Conservation (phyloP, 2,329 filamentous ascomycete genomes). For the Claviceps fusiformis region DNA sequence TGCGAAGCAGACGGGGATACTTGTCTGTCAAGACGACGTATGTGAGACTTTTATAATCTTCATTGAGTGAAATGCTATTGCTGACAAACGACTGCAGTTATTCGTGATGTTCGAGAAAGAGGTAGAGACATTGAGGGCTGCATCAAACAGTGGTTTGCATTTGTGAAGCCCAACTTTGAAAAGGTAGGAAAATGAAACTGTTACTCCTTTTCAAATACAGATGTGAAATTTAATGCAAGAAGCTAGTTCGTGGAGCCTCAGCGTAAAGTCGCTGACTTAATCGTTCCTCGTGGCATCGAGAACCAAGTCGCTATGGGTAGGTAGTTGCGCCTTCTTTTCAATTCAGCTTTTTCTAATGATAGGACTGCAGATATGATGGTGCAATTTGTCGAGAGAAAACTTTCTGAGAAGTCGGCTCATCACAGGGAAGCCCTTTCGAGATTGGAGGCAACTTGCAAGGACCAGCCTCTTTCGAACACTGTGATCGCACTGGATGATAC, state of each 20-base stretch:
- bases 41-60: slow-evolving; percentile 17
- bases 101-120: slow-evolving; percentile 79
- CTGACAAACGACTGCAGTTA: slow-evolving; percentile 35
- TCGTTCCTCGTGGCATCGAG: slow-evolving; percentile 87
- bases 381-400: slow-evolving; percentile 78
- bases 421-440: slow-evolving; percentile 69
- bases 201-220: not conserved
- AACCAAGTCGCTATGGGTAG: slow-evolving; percentile 80
- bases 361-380: slow-evolving; percentile 63
- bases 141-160: slow-evolving; percentile 95
- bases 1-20: slow-evolving; percentile 93
- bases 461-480: slow-evolving; percentile 59
- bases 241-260: slow-evolving; percentile 74
- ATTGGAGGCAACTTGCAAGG: slow-evolving; percentile 58
- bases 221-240: not conserved
- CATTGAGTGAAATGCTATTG: not conserved
- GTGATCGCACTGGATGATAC: slow-evolving; percentile 65
- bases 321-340: slow-evolving; percentile 10
- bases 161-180: slow-evolving; percentile 93
- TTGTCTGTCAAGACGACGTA: slow-evolving; percentile 78
- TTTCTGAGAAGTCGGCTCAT: slow-evolving; percentile 71
- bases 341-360: slow-evolving; percentile 4
- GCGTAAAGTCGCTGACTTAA: slow-evolving; percentile 81
- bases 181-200: slow-evolving; percentile 32
- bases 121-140: slow-evolving; percentile 87